Conservation (phyloP, 176 grass and related monocot genomes). For the Avena atlantica region DNA sequence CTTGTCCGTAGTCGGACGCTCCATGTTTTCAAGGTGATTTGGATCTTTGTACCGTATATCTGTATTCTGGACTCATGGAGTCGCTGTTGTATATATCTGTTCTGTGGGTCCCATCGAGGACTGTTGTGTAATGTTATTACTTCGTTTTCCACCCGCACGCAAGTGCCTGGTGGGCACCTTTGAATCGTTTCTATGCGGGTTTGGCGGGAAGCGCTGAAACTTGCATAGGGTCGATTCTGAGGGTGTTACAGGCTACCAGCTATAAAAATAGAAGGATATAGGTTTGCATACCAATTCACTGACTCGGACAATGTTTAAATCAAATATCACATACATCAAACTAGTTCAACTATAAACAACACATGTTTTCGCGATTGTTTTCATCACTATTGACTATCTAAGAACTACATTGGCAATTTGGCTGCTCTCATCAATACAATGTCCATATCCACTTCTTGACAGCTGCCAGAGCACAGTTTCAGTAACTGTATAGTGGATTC, state of each 20-base stretch:
- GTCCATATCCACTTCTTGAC: background rate
- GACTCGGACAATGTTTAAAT: background rate
- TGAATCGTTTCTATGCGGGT: too few relatives aligned
- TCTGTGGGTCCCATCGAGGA: too few relatives aligned
- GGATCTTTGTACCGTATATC: too few relatives aligned
- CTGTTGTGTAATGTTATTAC: too few relatives aligned
- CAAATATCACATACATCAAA: background rate
- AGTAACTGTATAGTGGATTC: background rate
- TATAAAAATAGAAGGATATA: background rate
- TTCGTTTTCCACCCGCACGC: too few relatives aligned
- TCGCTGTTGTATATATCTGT: too few relatives aligned
- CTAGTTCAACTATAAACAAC: background rate
- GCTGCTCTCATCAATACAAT: background rate
- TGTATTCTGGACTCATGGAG: too few relatives aligned
- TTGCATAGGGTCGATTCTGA: too few relatives aligned
- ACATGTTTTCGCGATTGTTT: constrained; percentile 11
- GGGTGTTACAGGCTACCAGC: background rate
- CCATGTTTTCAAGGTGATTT: too few relatives aligned
- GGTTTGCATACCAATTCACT: background rate
- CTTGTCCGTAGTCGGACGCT: too few relatives aligned
- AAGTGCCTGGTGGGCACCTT: too few relatives aligned
- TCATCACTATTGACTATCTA: constrained; percentile 1
- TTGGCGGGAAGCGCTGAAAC: too few relatives aligned
- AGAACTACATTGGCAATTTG: background rate
- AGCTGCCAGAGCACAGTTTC: constrained; percentile 10